Evolutionary conservation across 495 filamentous ascomycete genomes (phyloP), one percentile per base, ranked within the genome.

Genomic region (Penicillium cinerascens): DNA sequence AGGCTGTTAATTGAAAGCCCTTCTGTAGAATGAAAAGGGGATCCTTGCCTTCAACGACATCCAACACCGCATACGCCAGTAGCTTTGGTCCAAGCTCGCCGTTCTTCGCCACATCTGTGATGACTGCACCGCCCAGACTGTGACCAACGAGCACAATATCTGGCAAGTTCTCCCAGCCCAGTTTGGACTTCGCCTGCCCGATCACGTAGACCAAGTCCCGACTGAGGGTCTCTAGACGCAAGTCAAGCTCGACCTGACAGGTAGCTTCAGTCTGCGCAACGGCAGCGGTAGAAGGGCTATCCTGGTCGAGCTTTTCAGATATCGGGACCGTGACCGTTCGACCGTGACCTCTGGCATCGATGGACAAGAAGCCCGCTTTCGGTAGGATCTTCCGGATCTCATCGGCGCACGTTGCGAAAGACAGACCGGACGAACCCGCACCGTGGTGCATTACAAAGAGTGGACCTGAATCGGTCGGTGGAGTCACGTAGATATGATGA

Each of bases 101-200:
- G 11, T 71, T 73, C 59, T 78, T 84, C 1, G 91, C 91, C 21
- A 92, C 78, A 55, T 97, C 83, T 3, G 89, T 92, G 17, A 97
- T 87, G 2, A 99, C 89, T 21, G 93, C 91, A n/a, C 95, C 93
- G 26, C 93, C 93, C 1, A 99, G 78, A 41, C 88, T 93, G 71
- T 99, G 93, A n/a, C 93, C 93, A 4, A 99, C 84, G 0, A 97
- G 78, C 17, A 97, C 69, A 11, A 93, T 68, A 39, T 86, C 82
- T 3, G 93, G 93, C 2, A 91, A 61, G 23, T 71, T 73, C 2
- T 79, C 61, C 92, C 92, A 96, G 48, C 69, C 71, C 79, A 92
- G 84, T 51, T 78, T 70, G 8, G 65, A 47, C 49, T 83, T 75
- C 0, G 87, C 86, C 47, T 87, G 73, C 16, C 75, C 65, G 49